These are phyloP conservation scores for Aspergillus floridensis DNA, from an alignment of 2,329 filamentous ascomycete genomes.

Conservation along the genomic window DNA sequence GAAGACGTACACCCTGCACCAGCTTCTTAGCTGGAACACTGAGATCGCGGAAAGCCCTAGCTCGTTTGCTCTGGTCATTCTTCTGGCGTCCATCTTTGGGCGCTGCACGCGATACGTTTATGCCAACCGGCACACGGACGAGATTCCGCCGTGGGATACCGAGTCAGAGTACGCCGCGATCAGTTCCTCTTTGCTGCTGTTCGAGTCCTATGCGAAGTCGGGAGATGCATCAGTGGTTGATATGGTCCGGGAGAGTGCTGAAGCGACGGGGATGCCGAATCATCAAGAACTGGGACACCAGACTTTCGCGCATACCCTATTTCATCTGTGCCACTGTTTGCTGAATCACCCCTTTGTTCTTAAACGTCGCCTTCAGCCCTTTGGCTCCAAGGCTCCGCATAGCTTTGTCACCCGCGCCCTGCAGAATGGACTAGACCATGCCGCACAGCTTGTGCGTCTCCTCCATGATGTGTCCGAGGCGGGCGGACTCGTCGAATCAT, in stretches of 20 bases:
- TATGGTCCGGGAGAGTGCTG: no score
- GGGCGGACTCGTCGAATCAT: slow-evolving; percentile 25
- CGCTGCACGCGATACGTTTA: slow-evolving; percentile 32
- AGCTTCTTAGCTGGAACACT: slow-evolving; percentile 20
- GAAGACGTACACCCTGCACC: no score
- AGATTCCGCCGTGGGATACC: slow-evolving; percentile 36
- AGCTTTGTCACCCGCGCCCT: slow-evolving; percentile 31
- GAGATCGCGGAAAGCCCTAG: slow-evolving; percentile 19
- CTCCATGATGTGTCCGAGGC: slow-evolving; percentile 20
- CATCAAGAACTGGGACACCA: slow-evolving; percentile 32
- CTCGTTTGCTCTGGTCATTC: slow-evolving; percentile 28
- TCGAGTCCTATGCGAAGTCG: no score
- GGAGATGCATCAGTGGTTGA: no score
- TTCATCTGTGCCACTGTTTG: slow-evolving; percentile 37
- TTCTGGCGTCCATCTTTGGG: slow-evolving; percentile 36
- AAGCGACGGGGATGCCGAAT: no score
- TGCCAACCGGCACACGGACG: slow-evolving; percentile 19
- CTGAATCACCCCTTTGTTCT: slow-evolving; percentile 39
- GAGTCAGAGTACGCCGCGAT: slow-evolving; percentile 35
- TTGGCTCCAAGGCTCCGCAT: slow-evolving; percentile 25
- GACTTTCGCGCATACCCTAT: slow-evolving; percentile 33
- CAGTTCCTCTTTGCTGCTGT: slow-evolving; percentile 8
- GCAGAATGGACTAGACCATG: slow-evolving; percentile 29
- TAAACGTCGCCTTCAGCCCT: slow-evolving; percentile 24
- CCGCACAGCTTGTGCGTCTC: slow-evolving; percentile 27